Base-by-base conservation (phyloP, 805 yeast species). In the Candida nanaspora region DNA sequence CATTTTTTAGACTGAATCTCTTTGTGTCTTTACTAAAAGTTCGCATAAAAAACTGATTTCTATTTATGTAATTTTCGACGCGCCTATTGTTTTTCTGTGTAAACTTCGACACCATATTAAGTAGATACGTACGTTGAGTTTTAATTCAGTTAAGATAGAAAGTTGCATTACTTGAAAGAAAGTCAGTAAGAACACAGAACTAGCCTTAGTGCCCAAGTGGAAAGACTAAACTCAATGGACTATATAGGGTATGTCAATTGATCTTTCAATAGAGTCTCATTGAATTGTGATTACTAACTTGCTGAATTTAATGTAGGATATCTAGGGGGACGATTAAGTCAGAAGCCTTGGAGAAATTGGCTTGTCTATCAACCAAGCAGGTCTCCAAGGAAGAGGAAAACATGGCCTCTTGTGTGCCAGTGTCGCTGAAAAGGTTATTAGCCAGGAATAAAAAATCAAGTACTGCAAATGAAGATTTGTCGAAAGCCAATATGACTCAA, bases 341-440 rank as follows among this genome's bases (percentile, higher is more conserved):
- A 14, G 52, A 46, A 25, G 71, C 72, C 5, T 55, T 69, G 34
- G 57, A 59, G 33, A 62, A 56, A 44, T 46, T 68, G 41, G 69
- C 71, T 1, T 16, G 34, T 6, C 37, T 57, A n/a, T 53, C 68
- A 15, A 65, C 59, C 16, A 50, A 47, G 28, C 38, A 51, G 7
- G 46, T 52, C 1, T 41, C 42, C 15, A 46, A 40, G 13, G 35
- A 50, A 14, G 41, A 50, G 11, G 41, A 46, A 11, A 44, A 41
- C 16, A 35, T 56, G 18, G 48, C 48, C 7, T 40, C 50, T 11
- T 35, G 53, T 1, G 55, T 59, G 2, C 50, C 67, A 1, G 46
- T 45, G 6, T 33, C 53, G 16, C 44, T 57, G 10, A 49, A 56
- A 13, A 52, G 32, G 33, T 37, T 51, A 14, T 41, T 57, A 19